phyloP scores from a whole-genome alignment of 2,329 filamentous ascomycete genomes.

The Aureobasidium melanogenum region DNA sequence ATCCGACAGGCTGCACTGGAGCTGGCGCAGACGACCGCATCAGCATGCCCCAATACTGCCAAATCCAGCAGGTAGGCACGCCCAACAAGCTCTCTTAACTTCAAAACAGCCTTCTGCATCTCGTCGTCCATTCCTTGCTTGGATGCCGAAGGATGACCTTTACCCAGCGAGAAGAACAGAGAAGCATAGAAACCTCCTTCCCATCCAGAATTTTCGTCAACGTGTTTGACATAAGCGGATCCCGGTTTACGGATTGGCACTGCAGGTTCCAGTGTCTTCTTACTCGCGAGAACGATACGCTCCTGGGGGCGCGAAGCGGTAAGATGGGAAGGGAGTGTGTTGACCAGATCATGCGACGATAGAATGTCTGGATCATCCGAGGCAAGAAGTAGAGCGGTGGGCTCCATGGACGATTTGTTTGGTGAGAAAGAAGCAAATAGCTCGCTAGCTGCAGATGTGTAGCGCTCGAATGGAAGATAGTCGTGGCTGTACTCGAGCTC shows the following conservation, averaged over 20 bases:
- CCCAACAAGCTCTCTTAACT: constrained; percentile 64
- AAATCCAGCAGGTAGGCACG: constrained; percentile 77
- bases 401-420: constrained; percentile 7
- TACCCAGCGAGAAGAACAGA: constrained; percentile 72
- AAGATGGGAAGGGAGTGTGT: constrained; percentile 22
- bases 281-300: constrained; percentile 65
- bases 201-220: constrained; percentile 74
- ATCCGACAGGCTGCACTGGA: constrained; percentile 60
- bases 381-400: constrained; percentile 51
- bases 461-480: constrained; percentile 67
- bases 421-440: neutral
- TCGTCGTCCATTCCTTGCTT: constrained; percentile 18
- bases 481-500: constrained; percentile 73
- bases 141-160: constrained; percentile 18
- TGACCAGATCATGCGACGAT: constrained; percentile 53
- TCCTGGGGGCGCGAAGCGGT: constrained; percentile 54
- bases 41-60: constrained; percentile 58
- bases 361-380: constrained; percentile 77
- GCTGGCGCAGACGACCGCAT: constrained; percentile 67
- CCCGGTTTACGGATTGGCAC: constrained; percentile 29
- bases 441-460: constrained; percentile 50
- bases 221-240: constrained; percentile 53
- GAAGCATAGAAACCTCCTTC: constrained; percentile 77
- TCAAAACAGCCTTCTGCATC: constrained; percentile 41
- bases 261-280: constrained; percentile 36